Evolutionary conservation across 768 basidiomycete species (phyloP).

Genomic region (Asterophora parasitica): DNA sequence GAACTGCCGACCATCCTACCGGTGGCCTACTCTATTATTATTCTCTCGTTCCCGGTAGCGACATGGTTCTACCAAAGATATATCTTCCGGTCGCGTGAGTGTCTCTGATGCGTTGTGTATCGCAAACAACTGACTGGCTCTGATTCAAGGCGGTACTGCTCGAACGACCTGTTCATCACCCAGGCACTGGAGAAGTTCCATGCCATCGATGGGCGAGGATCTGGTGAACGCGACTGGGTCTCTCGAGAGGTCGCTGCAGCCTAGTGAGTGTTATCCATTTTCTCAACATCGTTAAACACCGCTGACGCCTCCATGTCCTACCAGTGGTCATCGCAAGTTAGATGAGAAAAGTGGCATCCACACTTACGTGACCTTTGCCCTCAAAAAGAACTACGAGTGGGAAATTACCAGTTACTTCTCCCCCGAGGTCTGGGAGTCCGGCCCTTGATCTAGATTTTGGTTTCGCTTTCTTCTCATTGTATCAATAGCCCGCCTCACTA

Average conservation of each 20-base stretch:
- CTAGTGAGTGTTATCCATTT: conserved; percentile 19
- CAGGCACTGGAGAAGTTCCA: conserved; percentile 26
- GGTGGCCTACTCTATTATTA: conserved; percentile 27
- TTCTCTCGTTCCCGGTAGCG: conserved; percentile 23
- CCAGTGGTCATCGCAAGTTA: conserved; percentile 24
- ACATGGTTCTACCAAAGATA: conserved; percentile 26
- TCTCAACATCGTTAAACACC: neutral
- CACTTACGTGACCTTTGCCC: conserved; percentile 27
- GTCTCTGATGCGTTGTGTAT: neutral
- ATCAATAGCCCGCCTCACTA: neutral
- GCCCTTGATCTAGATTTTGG: neutral
- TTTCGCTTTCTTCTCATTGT: neutral
- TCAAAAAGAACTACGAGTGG: conserved; percentile 26
- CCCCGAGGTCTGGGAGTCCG: conserved; percentile 24
- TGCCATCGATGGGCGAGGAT: conserved; percentile 12
- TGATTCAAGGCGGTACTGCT: conserved; percentile 23
- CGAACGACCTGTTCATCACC: conserved; percentile 21
- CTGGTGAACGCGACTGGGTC: conserved; percentile 23
- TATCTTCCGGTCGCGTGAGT: conserved; percentile 29
- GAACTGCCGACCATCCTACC: conserved; percentile 21
- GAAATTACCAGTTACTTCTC: conserved; percentile 31
- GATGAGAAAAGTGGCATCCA: conserved; percentile 22
- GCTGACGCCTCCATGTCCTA: neutral
- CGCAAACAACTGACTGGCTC: neutral
- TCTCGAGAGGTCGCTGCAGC: conserved; percentile 22